These are phyloP conservation scores for Annona cherimola DNA, from an alignment of 164 flowering plant genomes.

Conservation along the genomic window DNA sequence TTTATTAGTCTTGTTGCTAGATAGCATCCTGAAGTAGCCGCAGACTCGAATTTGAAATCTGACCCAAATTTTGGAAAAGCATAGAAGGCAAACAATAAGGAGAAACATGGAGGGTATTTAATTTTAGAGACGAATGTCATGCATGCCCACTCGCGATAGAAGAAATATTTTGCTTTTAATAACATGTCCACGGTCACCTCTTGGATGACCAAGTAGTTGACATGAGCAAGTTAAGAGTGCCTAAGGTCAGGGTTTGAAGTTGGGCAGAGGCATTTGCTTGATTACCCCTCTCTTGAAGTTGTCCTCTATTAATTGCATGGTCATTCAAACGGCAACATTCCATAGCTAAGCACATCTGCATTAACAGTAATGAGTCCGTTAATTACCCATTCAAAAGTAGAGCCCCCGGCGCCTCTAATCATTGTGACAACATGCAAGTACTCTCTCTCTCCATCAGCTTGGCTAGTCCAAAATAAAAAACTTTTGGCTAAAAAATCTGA, in stretches of 20 bases:
- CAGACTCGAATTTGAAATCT: too few species aligned
- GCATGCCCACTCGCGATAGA: slow-evolving; percentile 88
- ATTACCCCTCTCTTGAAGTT: too few species aligned
- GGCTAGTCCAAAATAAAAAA: slow-evolving; percentile 91
- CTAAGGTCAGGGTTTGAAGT: too few species aligned
- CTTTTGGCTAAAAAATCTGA: slow-evolving; percentile 79
- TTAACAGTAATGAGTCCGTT: slow-evolving; percentile 87
- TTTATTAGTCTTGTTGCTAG: too few species aligned
- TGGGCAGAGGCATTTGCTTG: too few species aligned
- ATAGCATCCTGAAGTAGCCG: too few species aligned
- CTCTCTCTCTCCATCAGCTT: slow-evolving; percentile 92
- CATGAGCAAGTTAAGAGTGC: slow-evolving; percentile 18
- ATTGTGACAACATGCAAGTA: slow-evolving; percentile 84
- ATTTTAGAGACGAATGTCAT: slow-evolving; percentile 38
- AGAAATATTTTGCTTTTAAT: slow-evolving; percentile 64
- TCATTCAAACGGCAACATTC: slow-evolving; percentile 66
- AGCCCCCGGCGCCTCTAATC: slow-evolving; percentile 91
- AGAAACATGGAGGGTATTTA: too few species aligned
- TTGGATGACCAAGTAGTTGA: slow-evolving; percentile 42
- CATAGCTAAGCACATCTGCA: slow-evolving; percentile 92
- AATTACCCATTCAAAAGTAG: slow-evolving; percentile 94
- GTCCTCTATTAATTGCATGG: too few species aligned
- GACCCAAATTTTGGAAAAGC: background rate
- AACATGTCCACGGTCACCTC: slow-evolving; percentile 92
- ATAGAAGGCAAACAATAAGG: too few species aligned